Conservation (phyloP, 2,329 filamentous ascomycete species). For the Apiospora koreana region DNA sequence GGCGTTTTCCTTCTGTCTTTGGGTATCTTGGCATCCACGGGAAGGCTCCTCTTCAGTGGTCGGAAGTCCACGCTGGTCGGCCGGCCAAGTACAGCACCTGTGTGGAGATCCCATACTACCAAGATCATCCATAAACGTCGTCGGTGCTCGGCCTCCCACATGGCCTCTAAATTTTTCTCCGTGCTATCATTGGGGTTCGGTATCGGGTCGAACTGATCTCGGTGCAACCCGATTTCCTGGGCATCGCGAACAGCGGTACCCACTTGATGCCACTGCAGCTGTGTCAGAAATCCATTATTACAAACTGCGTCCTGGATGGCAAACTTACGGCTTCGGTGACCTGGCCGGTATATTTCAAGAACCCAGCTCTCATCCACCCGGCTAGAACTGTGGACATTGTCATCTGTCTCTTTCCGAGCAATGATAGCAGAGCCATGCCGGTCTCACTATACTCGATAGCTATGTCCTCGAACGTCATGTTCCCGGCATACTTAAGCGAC, state of each 20-base stretch:
- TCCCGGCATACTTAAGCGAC: conserved; percentile 57
- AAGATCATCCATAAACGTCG: conserved; percentile 59
- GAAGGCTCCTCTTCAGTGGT: conserved; percentile 47
- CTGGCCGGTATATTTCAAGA: conserved; percentile 60
- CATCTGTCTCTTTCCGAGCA: conserved; percentile 59
- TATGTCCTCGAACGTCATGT: conserved; percentile 62
- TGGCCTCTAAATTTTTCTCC: conserved; percentile 53
- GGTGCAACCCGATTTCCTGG: conserved; percentile 63
- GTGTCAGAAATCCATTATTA: conserved; percentile 11
- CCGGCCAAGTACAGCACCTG: conserved; percentile 53
- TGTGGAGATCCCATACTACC: conserved; percentile 55
- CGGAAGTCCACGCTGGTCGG: conserved; percentile 57
- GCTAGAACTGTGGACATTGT: conserved; percentile 58
- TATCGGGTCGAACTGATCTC: conserved; percentile 52
- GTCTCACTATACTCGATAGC: conserved; percentile 63
- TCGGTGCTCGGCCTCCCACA: conserved; percentile 59
- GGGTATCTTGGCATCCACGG: conserved; percentile 54
- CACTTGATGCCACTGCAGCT: conserved; percentile 53
- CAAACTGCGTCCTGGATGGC: not conserved
- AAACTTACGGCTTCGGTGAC: conserved; percentile 56
- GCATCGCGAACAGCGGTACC: conserved; percentile 60
- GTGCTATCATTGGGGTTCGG: conserved; percentile 43
- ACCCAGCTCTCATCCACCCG: conserved; percentile 56
- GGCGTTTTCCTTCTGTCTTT: conserved; percentile 48
- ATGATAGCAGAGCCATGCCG: conserved; percentile 50